Evolutionary conservation across 2,329 filamentous ascomycete species (phyloP), one percentile per base, ranked within the genome.

Genomic region (Apiospora phragmitis): DNA sequence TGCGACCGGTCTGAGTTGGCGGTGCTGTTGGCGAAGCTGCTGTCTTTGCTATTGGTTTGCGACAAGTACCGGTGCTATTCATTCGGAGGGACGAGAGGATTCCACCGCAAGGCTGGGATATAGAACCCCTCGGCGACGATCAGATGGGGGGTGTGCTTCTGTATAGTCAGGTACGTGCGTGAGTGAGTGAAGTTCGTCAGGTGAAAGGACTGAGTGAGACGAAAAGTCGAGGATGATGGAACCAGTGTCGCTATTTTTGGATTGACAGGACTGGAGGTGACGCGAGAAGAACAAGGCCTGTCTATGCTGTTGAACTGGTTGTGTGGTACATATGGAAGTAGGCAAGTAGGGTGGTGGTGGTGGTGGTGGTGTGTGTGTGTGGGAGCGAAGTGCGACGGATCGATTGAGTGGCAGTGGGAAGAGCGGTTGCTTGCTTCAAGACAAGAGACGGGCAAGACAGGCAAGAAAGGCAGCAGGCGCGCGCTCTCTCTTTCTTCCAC

Each of bases 201-300:
- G 55, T 38, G 55, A 62, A 62, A 38, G 55, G 32, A 62, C n/a
- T 14, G 55, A 35, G 55, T 62, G 55, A 62, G 55, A 62, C 55
- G 55, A 21, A 62, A n/a, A 38, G 55, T 62, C 55, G 11, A 62
- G 32, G 32, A 38, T 62, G 55, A 62, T 62, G 55, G 55, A 62
- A 38, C 18, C 55, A 38, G 55, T 62, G 55, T 62, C 55, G 55
- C 55, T 62, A 62, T 62, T 62, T 62, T 62, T 62, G 55, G 55
- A 62, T n/a, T 14, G 32, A 38, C 38, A 38, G 55, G 55, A 38
- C 38, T 62, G 55, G 32, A 62, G 55, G 55, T 62, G 55, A 62
- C 55, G 55, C 55, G 55, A 62, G 18, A 62, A 38, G 32, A 62
- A 62, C 55, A n/a, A 14, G 32, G 32, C 24, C 55, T 38, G 18